Evolutionary conservation across 2,329 filamentous ascomycete species (phyloP), one percentile per base, ranked within the genome.

Genomic region (Cladosporium sp.): DNA sequence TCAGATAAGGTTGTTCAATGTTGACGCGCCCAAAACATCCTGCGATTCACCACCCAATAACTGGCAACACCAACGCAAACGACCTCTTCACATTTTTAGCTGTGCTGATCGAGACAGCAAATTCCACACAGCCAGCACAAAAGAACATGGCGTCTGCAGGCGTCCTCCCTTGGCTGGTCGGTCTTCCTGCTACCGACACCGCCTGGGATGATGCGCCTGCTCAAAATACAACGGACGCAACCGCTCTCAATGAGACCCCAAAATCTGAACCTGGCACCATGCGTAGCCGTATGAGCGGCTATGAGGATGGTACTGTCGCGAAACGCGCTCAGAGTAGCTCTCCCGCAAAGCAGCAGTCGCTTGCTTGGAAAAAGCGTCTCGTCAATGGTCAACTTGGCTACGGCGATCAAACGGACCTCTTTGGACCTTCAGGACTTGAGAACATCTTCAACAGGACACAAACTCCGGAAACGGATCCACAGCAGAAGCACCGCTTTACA

Each of bases 351-450:
- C 67, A 93, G 39, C 38, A 37, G 12, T 44, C 88, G 0, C 88
- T 92, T 0, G 92, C 97, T 73, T 97, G 92, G 92, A 92, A 85
- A 73, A 83, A 83, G 57, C 79, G 91, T 53, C 71, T 97, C 17
- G 73, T 96, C 2, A 80, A 88, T 49, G 90, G 90, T 37, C 83
- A 92, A 39, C 72, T 91, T 20, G 80, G 83, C 7, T 88, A 88
- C 61, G 89, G 88, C 29, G 89, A 95, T 63, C 88, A 93, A 65
- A 84, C 83, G 47, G 92, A 97, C 67, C 74, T 99, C 20, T 97
- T 99, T 66, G 90, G 84, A 55, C 90, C 86, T 0, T 83, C 84
- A 44, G 89, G 89, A 3, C 74, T 99, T 11, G 89, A 96, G 69
- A 92, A 87, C 62, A 91, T 99, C 54, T 99, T 99, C 69, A 53